These are phyloP conservation scores for Leccinum obscurum DNA, from an alignment of 768 basidiomycete genomes.

Conservation along the genomic window DNA sequence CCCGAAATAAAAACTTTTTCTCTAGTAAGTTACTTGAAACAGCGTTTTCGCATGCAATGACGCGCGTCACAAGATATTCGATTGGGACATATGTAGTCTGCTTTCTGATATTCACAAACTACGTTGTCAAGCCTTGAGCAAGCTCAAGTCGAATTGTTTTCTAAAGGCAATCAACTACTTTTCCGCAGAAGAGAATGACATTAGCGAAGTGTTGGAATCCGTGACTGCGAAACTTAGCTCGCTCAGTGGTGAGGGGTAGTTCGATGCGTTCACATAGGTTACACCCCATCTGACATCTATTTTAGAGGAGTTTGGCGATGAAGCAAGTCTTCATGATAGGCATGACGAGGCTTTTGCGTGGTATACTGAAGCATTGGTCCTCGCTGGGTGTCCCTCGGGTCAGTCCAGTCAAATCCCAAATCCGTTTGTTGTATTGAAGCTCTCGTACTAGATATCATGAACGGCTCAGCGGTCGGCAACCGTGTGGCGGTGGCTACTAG, in stretches of 20 bases:
- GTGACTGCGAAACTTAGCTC: conserved; percentile 10
- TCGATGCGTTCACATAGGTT: background rate
- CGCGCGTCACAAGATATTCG: conserved; percentile 10
- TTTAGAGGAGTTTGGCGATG: conserved; percentile 15
- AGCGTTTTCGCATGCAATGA: background rate
- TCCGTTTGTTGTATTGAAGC: background rate
- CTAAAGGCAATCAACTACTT: background rate
- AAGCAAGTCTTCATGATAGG: background rate
- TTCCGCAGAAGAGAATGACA: background rate
- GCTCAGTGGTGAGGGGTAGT: conserved; percentile 11
- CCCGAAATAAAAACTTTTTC: conserved; percentile 1
- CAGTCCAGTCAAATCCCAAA: background rate
- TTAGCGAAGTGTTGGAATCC: conserved; percentile 8
- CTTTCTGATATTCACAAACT: background rate
- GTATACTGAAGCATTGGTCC: conserved; percentile 14
- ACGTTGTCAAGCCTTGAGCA: conserved; percentile 1
- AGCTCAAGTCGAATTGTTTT: background rate
- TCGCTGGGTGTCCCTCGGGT: conserved; percentile 8
- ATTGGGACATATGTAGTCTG: conserved; percentile 10
- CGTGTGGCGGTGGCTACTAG: too few species aligned
- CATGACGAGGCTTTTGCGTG: conserved; percentile 11
- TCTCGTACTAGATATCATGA: conserved; percentile 3
- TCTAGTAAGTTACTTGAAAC: conserved; percentile 5
- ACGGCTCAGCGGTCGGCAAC: background rate
- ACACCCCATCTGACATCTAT: background rate